These are phyloP conservation scores for Zostera marina DNA, from an alignment of 116 monocot species.

Conservation along the genomic window DNA sequence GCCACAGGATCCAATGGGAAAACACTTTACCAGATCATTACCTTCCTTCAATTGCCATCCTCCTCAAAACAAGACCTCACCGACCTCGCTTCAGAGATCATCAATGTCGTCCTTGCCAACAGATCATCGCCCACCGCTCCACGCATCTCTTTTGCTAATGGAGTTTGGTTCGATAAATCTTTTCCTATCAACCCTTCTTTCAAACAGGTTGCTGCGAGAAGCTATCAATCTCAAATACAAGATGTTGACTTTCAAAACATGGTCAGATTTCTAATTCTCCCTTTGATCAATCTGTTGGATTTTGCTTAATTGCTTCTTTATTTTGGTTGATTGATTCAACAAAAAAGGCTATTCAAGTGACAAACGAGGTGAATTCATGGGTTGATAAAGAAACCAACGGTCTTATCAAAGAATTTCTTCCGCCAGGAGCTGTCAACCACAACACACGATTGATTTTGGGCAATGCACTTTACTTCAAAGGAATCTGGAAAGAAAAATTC, in stretches of 20 bases:
- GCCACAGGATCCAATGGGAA: constrained; percentile 38
- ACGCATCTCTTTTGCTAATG: constrained; percentile 32
- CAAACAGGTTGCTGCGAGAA: constrained; percentile 14
- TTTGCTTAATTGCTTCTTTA: too few relatives aligned
- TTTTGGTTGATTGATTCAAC: too few relatives aligned
- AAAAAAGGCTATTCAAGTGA: constrained; percentile 21
- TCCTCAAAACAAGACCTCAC: constrained; percentile 14
- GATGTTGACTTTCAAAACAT: constrained; percentile 52
- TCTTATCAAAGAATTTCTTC: constrained; percentile 39
- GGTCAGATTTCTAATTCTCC: too few relatives aligned
- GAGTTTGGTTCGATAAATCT: constrained; percentile 50
- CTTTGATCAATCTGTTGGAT: too few relatives aligned
- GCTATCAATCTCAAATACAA: constrained; percentile 36
- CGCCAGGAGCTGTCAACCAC: constrained; percentile 14
- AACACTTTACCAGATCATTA: constrained; percentile 24
- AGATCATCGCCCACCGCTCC: constrained; percentile 48
- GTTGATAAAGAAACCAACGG: constrained; percentile 21
- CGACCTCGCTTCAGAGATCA: constrained; percentile 35
- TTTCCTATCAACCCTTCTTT: constrained; percentile 33
- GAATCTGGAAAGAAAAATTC: constrained; percentile 39
- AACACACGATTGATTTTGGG: constrained; percentile 23
- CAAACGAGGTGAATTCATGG: constrained; percentile 35
- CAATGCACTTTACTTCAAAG: constrained; percentile 62
- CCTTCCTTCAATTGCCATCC: constrained; percentile 8
- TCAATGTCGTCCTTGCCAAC: constrained; percentile 37